These are phyloP conservation scores for Trichoderma atrobrunneum DNA, from an alignment of 2,329 filamentous ascomycete genomes.

Conservation along the genomic window DNA sequence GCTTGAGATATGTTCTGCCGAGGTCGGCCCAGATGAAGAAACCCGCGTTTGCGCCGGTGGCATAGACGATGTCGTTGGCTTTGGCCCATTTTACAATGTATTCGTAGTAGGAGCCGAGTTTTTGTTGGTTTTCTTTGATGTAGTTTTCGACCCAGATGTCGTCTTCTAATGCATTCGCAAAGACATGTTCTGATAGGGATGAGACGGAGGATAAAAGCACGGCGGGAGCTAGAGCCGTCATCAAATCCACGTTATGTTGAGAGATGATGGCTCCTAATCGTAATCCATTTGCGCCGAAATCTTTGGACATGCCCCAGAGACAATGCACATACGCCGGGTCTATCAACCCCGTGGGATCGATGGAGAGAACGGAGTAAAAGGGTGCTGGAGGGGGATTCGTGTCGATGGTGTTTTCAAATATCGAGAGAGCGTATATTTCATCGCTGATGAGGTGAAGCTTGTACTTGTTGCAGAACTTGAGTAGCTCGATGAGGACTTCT, in stretches of 20 bases:
- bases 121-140: slow-evolving; percentile 41
- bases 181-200: slow-evolving; percentile 41
- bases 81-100: slow-evolving; percentile 38
- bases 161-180: slow-evolving; percentile 44
- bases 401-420: slow-evolving; percentile 43
- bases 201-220: slow-evolving; percentile 45
- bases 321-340: slow-evolving; percentile 51
- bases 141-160: slow-evolving; percentile 43
- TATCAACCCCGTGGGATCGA: slow-evolving; percentile 44
- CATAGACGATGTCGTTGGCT: slow-evolving; percentile 43
- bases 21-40: slow-evolving; percentile 57
- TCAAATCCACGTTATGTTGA: slow-evolving; percentile 42
- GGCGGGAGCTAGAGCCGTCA: slow-evolving; percentile 36
- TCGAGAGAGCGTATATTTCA: slow-evolving; percentile 51
- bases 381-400: slow-evolving; percentile 25
- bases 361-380: slow-evolving; percentile 47
- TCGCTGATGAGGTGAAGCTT: slow-evolving; percentile 52
- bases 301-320: slow-evolving; percentile 46
- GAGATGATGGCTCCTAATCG: slow-evolving; percentile 51
- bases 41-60: slow-evolving; percentile 47
- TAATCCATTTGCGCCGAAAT: slow-evolving; percentile 57
- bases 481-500: slow-evolving; percentile 38
- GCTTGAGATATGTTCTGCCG: slow-evolving; percentile 29
- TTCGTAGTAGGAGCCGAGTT: slow-evolving; percentile 39
- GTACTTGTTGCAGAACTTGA: slow-evolving; percentile 47